Evolutionary conservation across 257 asterid genomes (phyloP).

Genomic region (Ilex asprella): DNA sequence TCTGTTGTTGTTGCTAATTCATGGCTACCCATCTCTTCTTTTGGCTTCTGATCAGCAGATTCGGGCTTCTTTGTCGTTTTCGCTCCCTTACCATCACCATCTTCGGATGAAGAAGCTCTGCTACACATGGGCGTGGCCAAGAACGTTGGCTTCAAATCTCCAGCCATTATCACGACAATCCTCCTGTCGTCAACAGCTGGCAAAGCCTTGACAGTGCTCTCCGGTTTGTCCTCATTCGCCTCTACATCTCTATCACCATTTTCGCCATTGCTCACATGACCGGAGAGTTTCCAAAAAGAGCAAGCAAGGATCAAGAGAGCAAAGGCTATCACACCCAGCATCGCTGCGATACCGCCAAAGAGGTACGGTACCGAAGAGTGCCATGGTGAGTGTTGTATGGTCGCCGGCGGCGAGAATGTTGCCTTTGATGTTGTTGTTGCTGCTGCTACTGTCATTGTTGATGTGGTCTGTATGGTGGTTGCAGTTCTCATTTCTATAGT

Average conservation of each 20-base stretch:
- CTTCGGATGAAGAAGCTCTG: constrained; percentile 9
- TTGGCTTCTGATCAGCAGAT: constrained; percentile 1
- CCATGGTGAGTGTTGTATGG: constrained; percentile 47
- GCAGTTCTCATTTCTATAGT: neutral
- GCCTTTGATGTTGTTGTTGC: constrained; percentile 34
- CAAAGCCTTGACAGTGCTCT: constrained; percentile 18
- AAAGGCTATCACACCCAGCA: constrained; percentile 54
- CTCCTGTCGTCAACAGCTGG: constrained; percentile 53
- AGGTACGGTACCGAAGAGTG: constrained; percentile 67
- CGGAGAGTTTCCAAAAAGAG: constrained; percentile 55
- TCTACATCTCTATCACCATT: constrained; percentile 23
- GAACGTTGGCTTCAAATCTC: constrained; percentile 50
- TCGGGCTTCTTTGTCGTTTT: constrained; percentile 10
- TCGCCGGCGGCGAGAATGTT: constrained; percentile 45
- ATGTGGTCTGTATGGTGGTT: neutral
- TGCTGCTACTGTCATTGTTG: neutral
- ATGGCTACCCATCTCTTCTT: constrained; percentile 9
- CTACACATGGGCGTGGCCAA: constrained; percentile 43
- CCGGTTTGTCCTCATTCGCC: constrained; percentile 31
- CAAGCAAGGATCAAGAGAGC: constrained; percentile 65
- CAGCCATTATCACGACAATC: constrained; percentile 63
- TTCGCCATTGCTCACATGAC: constrained; percentile 10
- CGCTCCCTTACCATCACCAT: constrained; percentile 13
- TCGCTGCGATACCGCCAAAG: constrained; percentile 61
- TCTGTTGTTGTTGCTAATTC: constrained; percentile 11